Percentiles rank a stretch among this genome's conserved stretches.
phyloP scores from a whole-genome alignment of 805 yeast species.

The Teunomyces funiuensis region DNA sequence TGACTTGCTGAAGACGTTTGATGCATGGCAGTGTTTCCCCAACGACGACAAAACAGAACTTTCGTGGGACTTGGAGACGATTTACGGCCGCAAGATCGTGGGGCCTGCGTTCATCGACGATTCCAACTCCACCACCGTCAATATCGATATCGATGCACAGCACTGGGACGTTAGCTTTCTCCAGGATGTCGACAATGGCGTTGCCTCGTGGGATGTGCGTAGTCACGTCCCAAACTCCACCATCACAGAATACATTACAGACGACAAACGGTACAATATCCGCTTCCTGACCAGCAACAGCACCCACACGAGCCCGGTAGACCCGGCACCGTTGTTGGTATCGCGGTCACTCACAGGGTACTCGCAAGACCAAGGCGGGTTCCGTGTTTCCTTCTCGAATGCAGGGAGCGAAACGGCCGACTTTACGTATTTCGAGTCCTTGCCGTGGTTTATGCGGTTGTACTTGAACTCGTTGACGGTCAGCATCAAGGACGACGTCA shows the following conservation, averaged over 20 bases:
- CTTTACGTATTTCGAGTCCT: slow-evolving; percentile 69
- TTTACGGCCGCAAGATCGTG: slow-evolving; percentile 67
- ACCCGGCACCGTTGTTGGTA: slow-evolving; percentile 63
- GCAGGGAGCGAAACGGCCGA: slow-evolving; percentile 45
- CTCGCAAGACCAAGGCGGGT: slow-evolving; percentile 88
- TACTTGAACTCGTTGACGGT: slow-evolving; percentile 69
- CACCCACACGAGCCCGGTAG: slow-evolving; percentile 35
- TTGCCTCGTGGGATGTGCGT: slow-evolving; percentile 11
- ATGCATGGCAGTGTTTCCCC: slow-evolving; percentile 78
- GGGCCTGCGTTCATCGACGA: slow-evolving; percentile 65
- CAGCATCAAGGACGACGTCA: slow-evolving; percentile 23
- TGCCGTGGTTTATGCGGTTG: slow-evolving; percentile 91
- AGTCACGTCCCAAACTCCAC: neutral
- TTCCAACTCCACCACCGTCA: slow-evolving; percentile 37
- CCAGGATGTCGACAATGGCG: slow-evolving; percentile 11
- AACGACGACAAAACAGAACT: slow-evolving; percentile 48
- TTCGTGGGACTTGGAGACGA: slow-evolving; percentile 54
- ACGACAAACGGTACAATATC: slow-evolving; percentile 32
- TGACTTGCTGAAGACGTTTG: slow-evolving; percentile 48
- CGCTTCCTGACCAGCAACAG: slow-evolving; percentile 47
- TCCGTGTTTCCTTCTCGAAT: slow-evolving; percentile 76
- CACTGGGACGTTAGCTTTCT: slow-evolving; percentile 48
- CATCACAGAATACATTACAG: slow-evolving; percentile 16
- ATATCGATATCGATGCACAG: slow-evolving; percentile 42
- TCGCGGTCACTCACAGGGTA: slow-evolving; percentile 89